Evolutionary conservation across 768 basidiomycete species (phyloP).

Genomic region (Lanmaoa rubissima): DNA sequence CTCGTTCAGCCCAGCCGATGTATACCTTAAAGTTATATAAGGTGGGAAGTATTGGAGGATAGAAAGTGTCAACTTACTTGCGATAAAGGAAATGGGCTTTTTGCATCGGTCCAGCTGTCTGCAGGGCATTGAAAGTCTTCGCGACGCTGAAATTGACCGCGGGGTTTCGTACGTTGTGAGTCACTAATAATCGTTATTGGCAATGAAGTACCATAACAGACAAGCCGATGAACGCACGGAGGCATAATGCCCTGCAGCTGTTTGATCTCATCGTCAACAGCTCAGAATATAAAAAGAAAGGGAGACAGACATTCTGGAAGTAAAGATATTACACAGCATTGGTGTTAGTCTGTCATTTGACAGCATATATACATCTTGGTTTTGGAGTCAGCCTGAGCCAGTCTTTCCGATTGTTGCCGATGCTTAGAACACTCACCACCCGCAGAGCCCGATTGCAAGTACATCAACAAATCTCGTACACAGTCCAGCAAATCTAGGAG

Average conservation of each 20-base stretch:
- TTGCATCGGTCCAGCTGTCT: not conserved
- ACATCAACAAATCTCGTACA: constrained; percentile 28
- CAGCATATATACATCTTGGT: constrained; percentile 4
- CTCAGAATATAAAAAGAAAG: not conserved
- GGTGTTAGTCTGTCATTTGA: constrained; percentile 5
- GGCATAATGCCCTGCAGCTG: constrained; percentile 47
- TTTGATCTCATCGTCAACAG: not conserved
- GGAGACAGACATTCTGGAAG: constrained; percentile 46
- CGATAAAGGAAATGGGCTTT: constrained; percentile 2
- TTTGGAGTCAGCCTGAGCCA: not conserved
- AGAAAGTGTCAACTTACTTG: not conserved
- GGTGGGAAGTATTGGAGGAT: not conserved
- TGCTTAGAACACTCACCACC: constrained; percentile 20
- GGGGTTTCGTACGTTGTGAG: constrained; percentile 26
- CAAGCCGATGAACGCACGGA: constrained; percentile 37
- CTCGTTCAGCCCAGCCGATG: not conserved
- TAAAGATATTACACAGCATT: constrained; percentile 37
- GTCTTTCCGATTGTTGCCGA: not conserved
- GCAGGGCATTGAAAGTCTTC: constrained; percentile 7
- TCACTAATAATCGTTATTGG: not conserved
- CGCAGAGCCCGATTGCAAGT: constrained; percentile 27
- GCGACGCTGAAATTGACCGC: not conserved
- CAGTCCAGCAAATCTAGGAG: constrained; percentile 8
- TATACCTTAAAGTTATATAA: not conserved
- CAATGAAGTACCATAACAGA: not conserved